Evolutionary conservation across 2,329 filamentous ascomycete species (phyloP).

Genomic region (Coniochaeta sp.): DNA sequence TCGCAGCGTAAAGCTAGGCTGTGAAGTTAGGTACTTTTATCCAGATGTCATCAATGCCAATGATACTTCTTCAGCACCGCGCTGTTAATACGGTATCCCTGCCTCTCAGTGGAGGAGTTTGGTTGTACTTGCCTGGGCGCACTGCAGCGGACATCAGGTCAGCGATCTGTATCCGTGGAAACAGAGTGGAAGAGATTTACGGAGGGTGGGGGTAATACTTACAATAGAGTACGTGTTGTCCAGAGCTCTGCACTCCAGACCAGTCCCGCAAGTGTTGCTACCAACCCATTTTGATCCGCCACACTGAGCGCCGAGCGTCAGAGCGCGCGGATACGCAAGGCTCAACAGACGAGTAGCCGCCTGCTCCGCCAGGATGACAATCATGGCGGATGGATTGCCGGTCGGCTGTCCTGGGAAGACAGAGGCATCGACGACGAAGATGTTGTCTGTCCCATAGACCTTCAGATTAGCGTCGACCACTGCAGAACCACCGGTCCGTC

Average conservation of each 20-base stretch:
- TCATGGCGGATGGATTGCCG: conserved; percentile 59
- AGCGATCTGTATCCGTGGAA: not conserved
- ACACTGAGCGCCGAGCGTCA: conserved; percentile 7
- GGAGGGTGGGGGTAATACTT: not conserved
- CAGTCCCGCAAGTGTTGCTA: conserved; percentile 1
- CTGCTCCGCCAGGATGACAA: conserved; percentile 57
- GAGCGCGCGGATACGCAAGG: conserved; percentile 12
- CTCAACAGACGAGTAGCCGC: conserved; percentile 46
- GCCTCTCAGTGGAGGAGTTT: not conserved
- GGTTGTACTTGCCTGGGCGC: not conserved
- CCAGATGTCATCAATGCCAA: not conserved
- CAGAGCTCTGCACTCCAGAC: not conserved
- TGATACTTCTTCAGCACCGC: not conserved
- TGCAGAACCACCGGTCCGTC: conserved; percentile 43
- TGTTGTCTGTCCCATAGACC: conserved; percentile 61
- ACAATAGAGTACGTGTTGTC: not conserved
- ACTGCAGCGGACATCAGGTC: not conserved
- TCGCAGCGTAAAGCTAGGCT: not conserved
- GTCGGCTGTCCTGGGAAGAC: conserved; percentile 64
- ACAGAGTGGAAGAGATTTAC: too few relatives aligned
- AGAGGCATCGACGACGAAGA: conserved; percentile 61
- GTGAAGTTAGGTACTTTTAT: not conserved
- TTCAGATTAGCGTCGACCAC: conserved; percentile 58
- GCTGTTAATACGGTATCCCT: not conserved
- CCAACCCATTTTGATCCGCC: conserved; percentile 4